Evolutionary conservation across 2,329 filamentous ascomycete species (phyloP), one percentile per base, ranked within the genome.

Genomic region (Hymenoscyphus fructigenus): DNA sequence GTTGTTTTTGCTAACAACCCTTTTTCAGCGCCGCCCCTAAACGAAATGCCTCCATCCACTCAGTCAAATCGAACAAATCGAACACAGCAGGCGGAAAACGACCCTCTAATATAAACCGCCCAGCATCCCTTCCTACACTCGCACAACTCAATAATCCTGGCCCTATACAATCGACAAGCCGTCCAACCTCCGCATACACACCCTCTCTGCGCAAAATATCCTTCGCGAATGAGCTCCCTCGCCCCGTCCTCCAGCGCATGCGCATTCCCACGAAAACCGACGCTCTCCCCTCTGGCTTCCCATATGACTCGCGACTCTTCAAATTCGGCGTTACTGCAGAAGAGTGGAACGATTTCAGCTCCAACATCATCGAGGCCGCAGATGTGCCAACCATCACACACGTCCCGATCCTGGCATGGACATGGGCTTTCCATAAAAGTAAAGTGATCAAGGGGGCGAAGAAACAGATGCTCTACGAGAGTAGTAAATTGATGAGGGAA

Each of bases 301-400:
- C 61, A 15, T 72, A 65, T 61, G 70, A 72, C 57, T 66, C 67
- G 2, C 69, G 66, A 29, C 66, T 72, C 3, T 64, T 59, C n/a
- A 70, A 70, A 59, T 72, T 71, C 47, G 62, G 64, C n/a, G 68
- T 72, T 20, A 55, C 65, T 5, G 67, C 69, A 44, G 56, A 60
- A 12, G 69, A 70, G 60, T 72, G 71, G 71, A 67, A 67, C 26
- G 65, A 69, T 7, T 72, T 72, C 65, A 66, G 63, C 34, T 61
- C 67, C 26, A 65, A 61, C 28, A 62, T 71, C 17, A 64, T 72
- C n/a, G 65, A 67, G 23, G 65, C 63, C 12, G 70, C 69, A 14
- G 60, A 65, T 2, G 41, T 60, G 14, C 58, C 58, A 15, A 47
- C 28, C 28, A 44, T 47, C 6, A 58, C 56, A 26, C 56, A 58